Evolutionary conservation across 1,284 basidiomycete species (phyloP).

Genomic region (Phaffia rhodozyma): DNA sequence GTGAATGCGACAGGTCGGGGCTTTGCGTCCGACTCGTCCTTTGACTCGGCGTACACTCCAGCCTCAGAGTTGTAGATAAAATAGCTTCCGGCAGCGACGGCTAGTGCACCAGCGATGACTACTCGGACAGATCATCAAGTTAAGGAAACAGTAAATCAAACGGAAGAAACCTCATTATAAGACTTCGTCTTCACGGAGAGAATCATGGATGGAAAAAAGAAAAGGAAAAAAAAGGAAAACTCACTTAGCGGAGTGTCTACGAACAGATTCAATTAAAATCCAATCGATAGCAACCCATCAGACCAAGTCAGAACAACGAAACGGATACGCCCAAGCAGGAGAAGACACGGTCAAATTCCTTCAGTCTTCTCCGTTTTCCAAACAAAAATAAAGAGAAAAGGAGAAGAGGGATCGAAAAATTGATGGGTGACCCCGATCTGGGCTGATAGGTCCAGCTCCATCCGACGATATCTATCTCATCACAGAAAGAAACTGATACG

Average conservation of each 20-base stretch:
- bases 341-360: too few relatives aligned
- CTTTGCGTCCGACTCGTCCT: slow-evolving; percentile 2
- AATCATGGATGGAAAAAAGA: neutral
- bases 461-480: too few relatives aligned
- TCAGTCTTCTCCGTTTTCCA: too few relatives aligned
- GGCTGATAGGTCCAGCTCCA: too few relatives aligned
- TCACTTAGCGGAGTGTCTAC: neutral
- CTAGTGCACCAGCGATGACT: neutral
- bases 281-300: too few relatives aligned
- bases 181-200: neutral
- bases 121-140: too few relatives aligned
- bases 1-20: slow-evolving; percentile 22
- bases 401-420: neutral
- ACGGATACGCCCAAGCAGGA: too few relatives aligned
- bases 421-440: too few relatives aligned
- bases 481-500: neutral
- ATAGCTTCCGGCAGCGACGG: neutral
- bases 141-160: too few relatives aligned
- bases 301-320: too few relatives aligned
- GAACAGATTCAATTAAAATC: neutral
- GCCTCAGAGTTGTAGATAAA: neutral
- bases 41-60: neutral
- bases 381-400: neutral
- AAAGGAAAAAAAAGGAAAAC: neutral
- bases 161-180: too few relatives aligned